Base-by-base conservation (phyloP, 768 basidiomycete species). In the Termitomyces sp. region DNA sequence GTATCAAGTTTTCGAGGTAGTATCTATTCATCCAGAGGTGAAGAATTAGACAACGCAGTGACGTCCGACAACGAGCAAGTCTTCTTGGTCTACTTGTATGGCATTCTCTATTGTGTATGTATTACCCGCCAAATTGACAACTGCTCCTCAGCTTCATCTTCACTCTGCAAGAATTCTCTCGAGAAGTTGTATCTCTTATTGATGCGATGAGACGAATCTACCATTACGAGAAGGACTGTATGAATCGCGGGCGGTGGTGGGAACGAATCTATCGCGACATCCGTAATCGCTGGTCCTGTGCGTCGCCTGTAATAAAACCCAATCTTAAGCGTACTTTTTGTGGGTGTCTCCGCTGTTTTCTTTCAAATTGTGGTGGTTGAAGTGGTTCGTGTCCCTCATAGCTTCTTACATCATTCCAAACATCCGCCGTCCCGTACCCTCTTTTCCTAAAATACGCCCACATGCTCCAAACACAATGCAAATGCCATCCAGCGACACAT, bases 11-110 rank as follows among this genome's bases (percentile, higher is more conserved):
- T 60, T 4, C 44, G 48, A 26, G 50, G 44, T 52, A 59, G 54
- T 40, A 48, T 64, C 11, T 56, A 58, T 48, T 60, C 62, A 2
- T 46, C 43, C 41, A 61, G 35, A 50, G 63, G 61, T 15, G 66
- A 67, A n/a, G 60, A 68, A 10, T 61, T 59, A 17, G 78, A 80
- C 1, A 74, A 75, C 2, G 63, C 81, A 17, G 62, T 64, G 8
- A 78, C 77, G 33, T 73, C 73, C 40, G 84, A 88, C n/a, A 84
- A 87, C 61, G 94, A 97, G 63, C 84, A 85, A 55, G 78, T 97
- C 1, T 96, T 96, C 67, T 70, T 95, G 26, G 87, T 94, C 0
- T 96, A 95, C 66, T 96, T 94, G 94, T 95, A 59, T 68, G 92
- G 77, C 3, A 40, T 49, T 19, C n/a, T 40, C n/a, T 8, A 15